Evolutionary conservation across 331 rosid species (phyloP), one percentile per base, ranked within the genome.

Genomic region (Acacia pycnantha): DNA sequence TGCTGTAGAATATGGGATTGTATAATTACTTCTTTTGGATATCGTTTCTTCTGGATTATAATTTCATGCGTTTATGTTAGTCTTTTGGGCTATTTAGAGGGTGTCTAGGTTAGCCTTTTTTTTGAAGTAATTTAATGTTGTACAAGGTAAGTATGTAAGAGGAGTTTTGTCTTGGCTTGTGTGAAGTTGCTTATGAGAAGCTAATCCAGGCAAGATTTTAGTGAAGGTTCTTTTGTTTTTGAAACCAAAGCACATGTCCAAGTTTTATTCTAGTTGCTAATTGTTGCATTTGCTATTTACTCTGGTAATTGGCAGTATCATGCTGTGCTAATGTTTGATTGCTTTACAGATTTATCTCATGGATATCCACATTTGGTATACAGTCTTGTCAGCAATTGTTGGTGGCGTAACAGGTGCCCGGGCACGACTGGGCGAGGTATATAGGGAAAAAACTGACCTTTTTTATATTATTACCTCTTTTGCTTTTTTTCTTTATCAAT

Each of bases 321-420:
- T 82, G 53, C 74, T 76, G 80, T 79, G 70, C 79, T 84, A 29
- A 82, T 85, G 64, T 58, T 24, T 84, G 79, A 65, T 71, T 31
- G n/a, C 76, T 69, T 37, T 87, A n/a, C 95, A 96, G 99, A 89
- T 96, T 84, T 96, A 96, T 89, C 88, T 96, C 85, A 90, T 96
- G 99, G 99, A 96, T 87, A 87, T 96, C 79, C 92, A 88, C 85
- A 96, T 93, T 81, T 96, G 94, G 94, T 93, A 96, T 89, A 96
- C 99, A 13, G 47, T 96, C 76, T 81, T 96, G 89, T 96, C 99
- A 29, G 97, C 99, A 62, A 70, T 96, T 76, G 81, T 96, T 77
- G 99, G 99, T 80, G 99, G 99, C 82, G 92, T 96, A 78, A 92
- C 54, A 86, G 99, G 99, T 87, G 99, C 99, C 29, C 89, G 97